A percentile compares a stretch with the other conserved stretches of the same genome.
These are phyloP conservation scores for Vanrija humicola DNA, from an alignment of 1,284 basidiomycete genomes.

Conservation along the genomic window DNA sequence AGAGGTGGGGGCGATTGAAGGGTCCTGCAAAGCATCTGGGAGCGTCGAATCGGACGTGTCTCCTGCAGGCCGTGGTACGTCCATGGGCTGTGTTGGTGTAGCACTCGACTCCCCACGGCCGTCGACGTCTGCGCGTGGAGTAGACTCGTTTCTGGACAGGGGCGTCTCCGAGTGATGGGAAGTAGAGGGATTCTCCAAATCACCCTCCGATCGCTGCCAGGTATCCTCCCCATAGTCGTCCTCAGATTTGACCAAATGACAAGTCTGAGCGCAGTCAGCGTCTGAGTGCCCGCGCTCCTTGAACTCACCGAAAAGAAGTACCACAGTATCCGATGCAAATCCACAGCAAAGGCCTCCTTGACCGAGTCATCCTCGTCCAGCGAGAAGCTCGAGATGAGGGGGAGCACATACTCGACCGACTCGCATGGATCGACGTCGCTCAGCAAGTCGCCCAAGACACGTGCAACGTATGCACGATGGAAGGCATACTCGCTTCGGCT, in stretches of 20 bases:
- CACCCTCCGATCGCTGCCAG: slow-evolving; percentile 20
- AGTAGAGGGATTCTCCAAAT: slow-evolving; percentile 8
- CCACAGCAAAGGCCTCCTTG: slow-evolving; percentile 81
- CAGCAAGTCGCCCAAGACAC: slow-evolving; percentile 69
- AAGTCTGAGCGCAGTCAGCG: slow-evolving; percentile 14
- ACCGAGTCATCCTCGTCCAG: slow-evolving; percentile 88
- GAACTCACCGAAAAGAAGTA: slow-evolving; percentile 76
- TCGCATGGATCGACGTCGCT: slow-evolving; percentile 76
- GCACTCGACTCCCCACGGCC: background rate
- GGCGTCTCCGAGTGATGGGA: too few relatives aligned
- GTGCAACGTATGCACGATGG: slow-evolving; percentile 79
- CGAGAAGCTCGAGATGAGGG: slow-evolving; percentile 78
- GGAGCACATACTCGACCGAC: slow-evolving; percentile 89
- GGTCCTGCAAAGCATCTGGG: too few relatives aligned
- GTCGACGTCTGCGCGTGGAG: too few relatives aligned
- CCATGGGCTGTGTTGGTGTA: background rate
- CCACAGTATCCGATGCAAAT: slow-evolving; percentile 82
- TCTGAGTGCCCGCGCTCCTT: background rate
- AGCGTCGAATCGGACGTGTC: too few relatives aligned
- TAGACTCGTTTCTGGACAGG: too few relatives aligned
- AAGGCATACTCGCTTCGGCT: slow-evolving; percentile 78
- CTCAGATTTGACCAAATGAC: slow-evolving; percentile 20
- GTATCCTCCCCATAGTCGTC: slow-evolving; percentile 2
- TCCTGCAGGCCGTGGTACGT: too few relatives aligned
- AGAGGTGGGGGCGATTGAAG: too few relatives aligned